Evolutionary conservation across 306 rosid genomes (phyloP), one percentile per base, ranked within the genome.

Genomic region (Cucurbita maxima): DNA sequence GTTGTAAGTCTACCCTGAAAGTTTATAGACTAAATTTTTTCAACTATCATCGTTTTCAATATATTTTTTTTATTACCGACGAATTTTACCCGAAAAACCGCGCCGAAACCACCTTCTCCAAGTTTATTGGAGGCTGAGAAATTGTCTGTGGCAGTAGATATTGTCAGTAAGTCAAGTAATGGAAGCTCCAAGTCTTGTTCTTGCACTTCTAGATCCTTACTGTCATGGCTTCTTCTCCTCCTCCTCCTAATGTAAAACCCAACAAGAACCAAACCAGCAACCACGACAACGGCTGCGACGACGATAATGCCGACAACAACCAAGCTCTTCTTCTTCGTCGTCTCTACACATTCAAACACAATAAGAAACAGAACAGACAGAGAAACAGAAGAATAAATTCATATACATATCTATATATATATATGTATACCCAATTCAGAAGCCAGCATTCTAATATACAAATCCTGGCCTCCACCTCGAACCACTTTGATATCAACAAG

Each of bases 81-180:
- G 4, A 25, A 51, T 0, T 40, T 62, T 86, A 82, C 91, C 81
- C 7, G 72, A 59, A 80, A 88, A 18, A 90, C 91, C 4, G 83
- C 81, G 16, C 91, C 94, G 75, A 90, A 90, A 16, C 88, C 91
- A 25, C 93, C 91, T 80, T 87, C 79, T 1, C 88, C 89, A 20
- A 85, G 83, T 83, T 77, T 83, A 4, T 83, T 81, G 37, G 68
- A 5, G 36, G 15, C 19, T 40, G 91, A 81, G 48, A 89, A 87
- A 67, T 81, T 66, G 48, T 74, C 54, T 0, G 96, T 89, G 14
- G 89, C 91, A 19, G 4, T 41, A 5, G 64, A 57, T 80, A 89
- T 67, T 1, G 79, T 38, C 34, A 78, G 5, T 22, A 85, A 62
- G 55, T 82, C 80, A 10, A 87, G 82, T 4, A 82, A 67, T 1